A percentile compares a stretch with the other conserved stretches of the same genome.
phyloP scores from a whole-genome alignment of 1,139 yeast species.

The Magnusiomyces ingens region DNA sequence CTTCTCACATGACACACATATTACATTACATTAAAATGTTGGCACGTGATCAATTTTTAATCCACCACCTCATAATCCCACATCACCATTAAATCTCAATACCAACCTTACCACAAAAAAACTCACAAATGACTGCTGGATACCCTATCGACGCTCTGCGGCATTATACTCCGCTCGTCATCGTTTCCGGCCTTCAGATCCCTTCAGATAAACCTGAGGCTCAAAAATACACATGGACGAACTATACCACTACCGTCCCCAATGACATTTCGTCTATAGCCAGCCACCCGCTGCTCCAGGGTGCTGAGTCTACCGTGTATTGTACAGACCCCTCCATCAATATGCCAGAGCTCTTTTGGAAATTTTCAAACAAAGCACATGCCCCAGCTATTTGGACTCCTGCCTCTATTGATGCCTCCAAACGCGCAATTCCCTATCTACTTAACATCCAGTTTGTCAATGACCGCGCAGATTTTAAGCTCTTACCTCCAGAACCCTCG shows the following conservation, averaged over 20 bases:
- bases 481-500: constrained; percentile 10
- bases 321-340: neutral
- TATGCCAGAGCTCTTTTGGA: constrained; percentile 16
- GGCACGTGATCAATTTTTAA: no score
- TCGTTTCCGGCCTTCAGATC: constrained; percentile 25
- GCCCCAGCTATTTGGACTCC: constrained; percentile 13
- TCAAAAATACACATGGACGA: neutral
- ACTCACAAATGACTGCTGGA: no score
- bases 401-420: constrained; percentile 9
- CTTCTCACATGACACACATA: no score
- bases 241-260: neutral
- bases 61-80: no score
- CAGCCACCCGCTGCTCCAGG: neutral
- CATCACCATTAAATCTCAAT: no score
- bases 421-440: constrained; percentile 16
- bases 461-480: constrained; percentile 9
- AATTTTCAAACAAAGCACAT: constrained; percentile 11
- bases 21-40: no score
- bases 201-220: constrained; percentile 4
- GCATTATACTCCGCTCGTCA: constrained; percentile 26
- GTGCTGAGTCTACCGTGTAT: neutral
- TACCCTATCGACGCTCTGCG: constrained; percentile 22
- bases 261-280: neutral
- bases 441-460: constrained; percentile 23
- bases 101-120: no score